Percentiles rank a stretch among this genome's conserved stretches.
Conservation (phyloP, 2,329 filamentous ascomycete species). For the Tolypocladium pustulatum region DNA sequence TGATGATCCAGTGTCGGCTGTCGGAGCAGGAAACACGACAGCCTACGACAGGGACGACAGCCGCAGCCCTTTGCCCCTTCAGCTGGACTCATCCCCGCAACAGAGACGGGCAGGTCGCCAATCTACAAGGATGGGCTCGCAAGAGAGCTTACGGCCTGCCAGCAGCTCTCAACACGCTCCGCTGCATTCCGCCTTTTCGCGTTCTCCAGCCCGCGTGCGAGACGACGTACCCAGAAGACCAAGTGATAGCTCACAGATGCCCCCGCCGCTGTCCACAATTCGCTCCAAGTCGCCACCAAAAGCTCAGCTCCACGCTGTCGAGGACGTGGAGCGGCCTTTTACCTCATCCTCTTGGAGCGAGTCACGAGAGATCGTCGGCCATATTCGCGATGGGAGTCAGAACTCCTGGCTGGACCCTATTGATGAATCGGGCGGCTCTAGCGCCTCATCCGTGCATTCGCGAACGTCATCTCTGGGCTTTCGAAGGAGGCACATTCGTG, state of each 20-base stretch:
- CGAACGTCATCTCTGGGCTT: slow-evolving; percentile 61
- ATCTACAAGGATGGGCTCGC: slow-evolving; percentile 10
- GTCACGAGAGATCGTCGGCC: slow-evolving; percentile 17
- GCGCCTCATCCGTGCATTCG: slow-evolving; percentile 70
- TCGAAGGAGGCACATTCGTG: slow-evolving; percentile 59
- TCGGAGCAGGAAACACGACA: slow-evolving; percentile 42
- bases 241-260: slow-evolving; percentile 50
- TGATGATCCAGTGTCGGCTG: slow-evolving; percentile 6
- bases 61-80: slow-evolving; percentile 9
- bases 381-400: slow-evolving; percentile 54
- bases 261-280: slow-evolving; percentile 59
- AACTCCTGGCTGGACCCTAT: slow-evolving; percentile 93
- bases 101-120: slow-evolving; percentile 10
- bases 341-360: slow-evolving; percentile 11
- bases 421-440: slow-evolving; percentile 78
- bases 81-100: slow-evolving; percentile 12
- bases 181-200: slow-evolving; percentile 45
- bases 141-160: slow-evolving; percentile 13
- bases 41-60: slow-evolving; percentile 26
- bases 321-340: slow-evolving; percentile 2
- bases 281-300: slow-evolving; percentile 37
- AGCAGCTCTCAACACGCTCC: slow-evolving; percentile 18
- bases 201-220: slow-evolving; percentile 25
- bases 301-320: slow-evolving; percentile 9
- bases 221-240: slow-evolving; percentile 32